Percentiles rank a stretch among this genome's conserved stretches.
Evolutionary conservation across 495 filamentous ascomycete species (phyloP).

Genomic region (Astrocystis sublimbata): DNA sequence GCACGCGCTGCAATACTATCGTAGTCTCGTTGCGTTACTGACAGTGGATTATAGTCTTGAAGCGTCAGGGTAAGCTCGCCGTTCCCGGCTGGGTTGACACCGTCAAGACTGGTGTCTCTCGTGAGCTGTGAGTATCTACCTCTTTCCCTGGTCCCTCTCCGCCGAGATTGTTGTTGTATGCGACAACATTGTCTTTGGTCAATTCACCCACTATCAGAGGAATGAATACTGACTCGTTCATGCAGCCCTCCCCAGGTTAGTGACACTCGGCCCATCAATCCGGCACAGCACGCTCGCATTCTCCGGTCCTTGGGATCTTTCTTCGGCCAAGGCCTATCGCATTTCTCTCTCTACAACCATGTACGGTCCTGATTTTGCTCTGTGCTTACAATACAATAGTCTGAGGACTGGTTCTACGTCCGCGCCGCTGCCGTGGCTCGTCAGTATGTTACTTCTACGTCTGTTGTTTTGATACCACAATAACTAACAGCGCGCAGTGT

Average conservation of each 20-base stretch:
- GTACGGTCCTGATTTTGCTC: neutral
- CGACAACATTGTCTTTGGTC: neutral
- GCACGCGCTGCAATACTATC: too few species aligned
- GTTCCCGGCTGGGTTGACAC: slow-evolving; percentile 59
- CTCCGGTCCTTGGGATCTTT: neutral
- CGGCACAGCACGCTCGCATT: neutral
- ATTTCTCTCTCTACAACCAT: too few species aligned
- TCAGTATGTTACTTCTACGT: slow-evolving; percentile 46
- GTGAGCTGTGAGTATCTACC: slow-evolving; percentile 14
- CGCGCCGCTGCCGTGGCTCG: slow-evolving; percentile 94
- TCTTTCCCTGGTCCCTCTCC: neutral
- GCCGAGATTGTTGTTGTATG: too few species aligned
- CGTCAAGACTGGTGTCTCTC: slow-evolving; percentile 17
- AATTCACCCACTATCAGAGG: neutral
- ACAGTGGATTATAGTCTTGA: slow-evolving; percentile 49
- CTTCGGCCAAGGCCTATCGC: neutral
- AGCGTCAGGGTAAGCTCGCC: slow-evolving; percentile 86
- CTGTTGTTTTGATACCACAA: neutral
- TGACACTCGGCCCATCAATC: neutral
- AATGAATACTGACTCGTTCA: slow-evolving; percentile 1
- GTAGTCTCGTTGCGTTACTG: too few species aligned
- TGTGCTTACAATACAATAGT: slow-evolving; percentile 8
- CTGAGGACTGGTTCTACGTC: slow-evolving; percentile 92
- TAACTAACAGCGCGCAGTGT: slow-evolving; percentile 43
- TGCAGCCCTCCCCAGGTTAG: slow-evolving; percentile 19